A percentile compares a stretch with the other conserved stretches of the same genome.
These are phyloP conservation scores for Gossypium schwendimanii DNA, from an alignment of 441 rosid species.

Conservation along the genomic window DNA sequence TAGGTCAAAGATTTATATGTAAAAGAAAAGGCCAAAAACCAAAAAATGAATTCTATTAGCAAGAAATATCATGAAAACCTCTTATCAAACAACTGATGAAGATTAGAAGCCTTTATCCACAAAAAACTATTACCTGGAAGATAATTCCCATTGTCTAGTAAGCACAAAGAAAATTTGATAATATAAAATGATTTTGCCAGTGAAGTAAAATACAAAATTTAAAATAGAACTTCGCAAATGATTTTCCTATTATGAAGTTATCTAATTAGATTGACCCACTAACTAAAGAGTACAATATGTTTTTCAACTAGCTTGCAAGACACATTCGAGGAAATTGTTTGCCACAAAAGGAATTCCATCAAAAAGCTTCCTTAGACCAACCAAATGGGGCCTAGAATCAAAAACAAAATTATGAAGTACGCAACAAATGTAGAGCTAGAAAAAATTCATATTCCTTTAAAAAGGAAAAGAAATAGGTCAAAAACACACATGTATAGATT, in stretches of 20 bases:
- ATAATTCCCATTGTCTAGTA: not conserved
- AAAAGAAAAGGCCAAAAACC: not conserved
- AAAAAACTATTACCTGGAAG: not conserved
- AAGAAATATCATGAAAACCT: not conserved
- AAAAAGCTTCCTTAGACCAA: not conserved
- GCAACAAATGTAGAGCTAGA: constrained; percentile 2
- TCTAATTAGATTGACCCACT: not conserved
- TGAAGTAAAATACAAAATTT: not conserved
- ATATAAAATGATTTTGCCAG: not conserved
- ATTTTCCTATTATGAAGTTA: not conserved
- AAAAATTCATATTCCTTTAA: not conserved
- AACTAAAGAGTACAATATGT: not conserved
- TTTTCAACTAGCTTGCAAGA: not conserved
- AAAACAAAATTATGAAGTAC: not conserved
- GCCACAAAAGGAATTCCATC: not conserved
- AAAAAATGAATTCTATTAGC: not conserved
- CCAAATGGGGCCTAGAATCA: not conserved
- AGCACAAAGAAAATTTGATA: not conserved
- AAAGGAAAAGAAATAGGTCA: not conserved
- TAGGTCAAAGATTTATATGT: not conserved
- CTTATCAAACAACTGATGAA: not conserved
- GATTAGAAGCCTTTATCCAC: not conserved
- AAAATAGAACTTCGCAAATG: not conserved
- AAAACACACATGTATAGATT: not conserved
- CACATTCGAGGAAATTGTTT: not conserved